Evolutionary conservation across 2,329 filamentous ascomycete species (phyloP).

Genomic region (Orbilia oligospora): DNA sequence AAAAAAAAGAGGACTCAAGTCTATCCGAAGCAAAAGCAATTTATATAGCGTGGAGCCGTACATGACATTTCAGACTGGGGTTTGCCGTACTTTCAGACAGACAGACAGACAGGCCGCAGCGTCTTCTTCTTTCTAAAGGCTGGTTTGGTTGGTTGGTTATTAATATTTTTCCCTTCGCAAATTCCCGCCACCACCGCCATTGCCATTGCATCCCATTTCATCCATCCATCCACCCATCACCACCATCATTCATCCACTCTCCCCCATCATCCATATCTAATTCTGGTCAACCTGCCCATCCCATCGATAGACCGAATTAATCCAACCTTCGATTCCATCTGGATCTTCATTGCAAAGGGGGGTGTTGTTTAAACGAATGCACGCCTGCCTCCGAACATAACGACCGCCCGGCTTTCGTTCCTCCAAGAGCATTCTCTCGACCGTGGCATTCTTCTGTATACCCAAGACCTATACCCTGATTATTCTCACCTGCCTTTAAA

Average conservation of each 20-base stretch:
- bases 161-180: constrained; percentile 40
- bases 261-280: too few species aligned
- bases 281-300: too few species aligned
- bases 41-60: constrained; percentile 30
- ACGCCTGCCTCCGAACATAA: constrained; percentile 44
- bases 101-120: not conserved
- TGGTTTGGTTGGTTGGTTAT: not conserved
- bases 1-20: constrained; percentile 35
- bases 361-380: constrained; percentile 32
- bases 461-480: constrained; percentile 33
- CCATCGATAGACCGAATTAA: constrained; percentile 16
- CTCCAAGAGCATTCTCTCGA: constrained; percentile 45
- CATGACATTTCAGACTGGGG: constrained; percentile 11
- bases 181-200: constrained; percentile 61
- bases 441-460: constrained; percentile 43
- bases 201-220: constrained; percentile 27
- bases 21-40: constrained; percentile 47
- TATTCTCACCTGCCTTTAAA: constrained; percentile 29
- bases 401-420: constrained; percentile 40
- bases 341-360: constrained; percentile 38
- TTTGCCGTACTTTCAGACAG: constrained; percentile 20
- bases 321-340: constrained; percentile 22
- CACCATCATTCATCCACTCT: constrained; percentile 4
- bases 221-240: constrained; percentile 5
- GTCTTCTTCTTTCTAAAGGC: not conserved